Evolutionary conservation across 2,329 filamentous ascomycete species (phyloP), one percentile per base, ranked within the genome.

Genomic region (Alternaria atra): DNA sequence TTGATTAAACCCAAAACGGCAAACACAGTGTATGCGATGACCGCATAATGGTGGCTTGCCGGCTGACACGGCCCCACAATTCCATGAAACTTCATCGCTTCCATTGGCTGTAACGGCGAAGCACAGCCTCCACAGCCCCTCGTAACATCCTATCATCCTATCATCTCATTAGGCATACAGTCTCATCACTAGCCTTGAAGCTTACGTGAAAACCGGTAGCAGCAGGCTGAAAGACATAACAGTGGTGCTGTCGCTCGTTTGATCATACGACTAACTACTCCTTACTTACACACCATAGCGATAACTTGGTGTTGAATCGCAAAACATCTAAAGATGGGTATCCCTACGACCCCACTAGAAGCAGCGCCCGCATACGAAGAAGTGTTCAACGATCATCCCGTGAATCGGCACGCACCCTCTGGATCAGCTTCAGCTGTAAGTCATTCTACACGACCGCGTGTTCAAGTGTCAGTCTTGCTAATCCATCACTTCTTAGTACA

Each of bases 291-390:
- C 30, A n/a, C 17, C 6, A 15, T 23, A 34, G 29, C 20, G 20
- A 20, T 20, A 20, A 20, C 20, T 20, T 9, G 4, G 7, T 17
- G 6, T 34, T 4, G 46, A 48, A 34, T 23, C 17, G 7, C 6
- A 25, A 29, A 23, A 46, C 12, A 40, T 40, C 37, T 13, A 32
- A 32, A 39, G 6, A 74, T 75, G 71, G 70, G 66, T 46, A 47
- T 58, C 34, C 68, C 67, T 4, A 63, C 61, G 6, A 60, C 61
- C 4, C 52, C 62, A n/a, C 53, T 34, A 48, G 70, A 71, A 6
- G 64, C 71, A 9, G 73, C 72, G 6, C 73, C 73, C 2, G 64
- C 73, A 12, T 74, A 76, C 52, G 69, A 76, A 39, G 72, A 74
- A 53, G 62, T 73, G 17, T 60, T 73, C 43, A 60, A 60, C 35